A percentile compares a stretch with the other conserved stretches of the same genome.
Evolutionary conservation across 2,329 filamentous ascomycete genomes (phyloP).

Genomic region (Colletotrichum endophyticum): DNA sequence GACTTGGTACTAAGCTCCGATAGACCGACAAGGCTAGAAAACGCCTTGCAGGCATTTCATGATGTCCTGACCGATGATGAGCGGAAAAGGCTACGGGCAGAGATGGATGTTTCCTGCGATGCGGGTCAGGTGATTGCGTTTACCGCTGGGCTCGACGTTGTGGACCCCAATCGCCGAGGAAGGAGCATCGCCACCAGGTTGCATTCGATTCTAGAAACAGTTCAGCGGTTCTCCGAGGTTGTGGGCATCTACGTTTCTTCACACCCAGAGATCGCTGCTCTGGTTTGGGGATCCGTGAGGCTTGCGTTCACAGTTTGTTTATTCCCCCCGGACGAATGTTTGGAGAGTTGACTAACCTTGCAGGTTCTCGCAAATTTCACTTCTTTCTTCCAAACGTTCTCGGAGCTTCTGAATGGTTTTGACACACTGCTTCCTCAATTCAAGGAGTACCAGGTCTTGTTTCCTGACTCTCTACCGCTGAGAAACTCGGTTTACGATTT

Average conservation of each 20-base stretch:
- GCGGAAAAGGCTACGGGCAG: accelerated
- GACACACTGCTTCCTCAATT: conserved; percentile 38
- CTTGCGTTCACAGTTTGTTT: conserved; percentile 38
- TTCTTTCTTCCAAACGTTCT: conserved; percentile 43
- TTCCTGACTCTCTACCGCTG: accelerated
- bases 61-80: background rate
- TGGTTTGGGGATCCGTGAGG: conserved; percentile 49
- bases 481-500: background rate
- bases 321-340: accelerated
- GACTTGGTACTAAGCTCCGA: accelerated
- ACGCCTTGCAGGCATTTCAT: background rate
- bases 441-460: conserved; percentile 30
- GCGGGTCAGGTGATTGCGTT: background rate
- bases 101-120: accelerated
- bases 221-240: conserved; percentile 11
- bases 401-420: conserved; percentile 39
- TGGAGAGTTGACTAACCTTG: accelerated
- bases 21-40: accelerated
- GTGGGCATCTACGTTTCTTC: conserved; percentile 42
- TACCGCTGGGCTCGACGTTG: accelerated
- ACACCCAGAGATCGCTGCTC: conserved; percentile 38
- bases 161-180: background rate
- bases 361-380: conserved; percentile 35
- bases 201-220: background rate
- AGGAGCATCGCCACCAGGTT: background rate